Percentiles rank a stretch among this genome's conserved stretches.
Evolutionary conservation across 2,329 filamentous ascomycete species (phyloP).

Genomic region (Botrytis tulipae): DNA sequence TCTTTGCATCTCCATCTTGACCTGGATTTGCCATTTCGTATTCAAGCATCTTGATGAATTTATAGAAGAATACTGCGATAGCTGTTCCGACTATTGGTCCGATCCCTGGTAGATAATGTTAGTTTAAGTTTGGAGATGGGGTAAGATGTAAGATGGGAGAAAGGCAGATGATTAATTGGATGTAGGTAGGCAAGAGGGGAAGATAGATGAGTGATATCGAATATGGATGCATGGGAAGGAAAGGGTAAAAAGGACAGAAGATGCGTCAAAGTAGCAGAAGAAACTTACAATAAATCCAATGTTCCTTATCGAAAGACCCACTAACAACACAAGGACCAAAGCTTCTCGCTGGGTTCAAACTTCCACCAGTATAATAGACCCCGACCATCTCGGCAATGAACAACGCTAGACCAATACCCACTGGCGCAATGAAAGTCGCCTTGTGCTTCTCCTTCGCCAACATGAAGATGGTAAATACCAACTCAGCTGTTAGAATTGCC

Average conservation of each 20-base stretch:
- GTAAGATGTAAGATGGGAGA: background rate
- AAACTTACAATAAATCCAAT: slow-evolving; percentile 47
- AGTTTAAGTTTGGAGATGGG: background rate
- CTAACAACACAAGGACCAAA: slow-evolving; percentile 50
- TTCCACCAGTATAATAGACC: slow-evolving; percentile 50
- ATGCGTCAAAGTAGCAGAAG: background rate
- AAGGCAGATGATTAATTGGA: too few species aligned
- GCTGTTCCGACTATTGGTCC: slow-evolving; percentile 51
- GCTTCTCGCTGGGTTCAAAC: slow-evolving; percentile 48
- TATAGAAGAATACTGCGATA: slow-evolving; percentile 50
- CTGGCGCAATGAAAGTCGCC: slow-evolving; percentile 48
- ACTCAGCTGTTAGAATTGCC: slow-evolving; percentile 47
- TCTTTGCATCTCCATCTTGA: slow-evolving; percentile 27
- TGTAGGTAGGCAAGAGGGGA: background rate
- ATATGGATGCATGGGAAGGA: background rate
- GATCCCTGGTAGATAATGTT: slow-evolving; percentile 39
- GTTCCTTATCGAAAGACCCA: slow-evolving; percentile 43
- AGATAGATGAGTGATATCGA: background rate
- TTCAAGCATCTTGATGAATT: slow-evolving; percentile 49
- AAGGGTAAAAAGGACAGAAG: too few species aligned
- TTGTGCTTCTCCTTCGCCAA: slow-evolving; percentile 50
- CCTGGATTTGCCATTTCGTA: slow-evolving; percentile 48
- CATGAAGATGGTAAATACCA: slow-evolving; percentile 52
- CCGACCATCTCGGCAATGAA: slow-evolving; percentile 48
- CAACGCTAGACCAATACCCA: slow-evolving; percentile 48